These are phyloP conservation scores for Groenewaldozyma sp. DNA, from an alignment of 1,139 yeast species.

Conservation along the genomic window DNA sequence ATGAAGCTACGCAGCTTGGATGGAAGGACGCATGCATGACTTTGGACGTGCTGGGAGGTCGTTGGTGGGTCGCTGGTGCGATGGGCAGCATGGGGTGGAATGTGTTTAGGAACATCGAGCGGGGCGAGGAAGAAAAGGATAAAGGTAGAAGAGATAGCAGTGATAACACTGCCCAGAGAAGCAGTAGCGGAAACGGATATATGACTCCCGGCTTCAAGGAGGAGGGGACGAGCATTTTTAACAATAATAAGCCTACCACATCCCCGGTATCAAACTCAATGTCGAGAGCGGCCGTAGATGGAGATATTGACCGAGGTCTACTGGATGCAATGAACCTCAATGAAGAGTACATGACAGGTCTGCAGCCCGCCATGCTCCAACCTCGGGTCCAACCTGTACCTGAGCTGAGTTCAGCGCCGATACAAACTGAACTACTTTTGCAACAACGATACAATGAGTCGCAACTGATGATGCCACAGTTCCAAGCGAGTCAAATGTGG, in stretches of 20 bases:
- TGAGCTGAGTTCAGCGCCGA: neutral
- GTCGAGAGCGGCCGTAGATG: neutral
- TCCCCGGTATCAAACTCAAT: neutral
- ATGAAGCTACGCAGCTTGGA: conserved; percentile 21
- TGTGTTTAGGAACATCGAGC: conserved; percentile 23
- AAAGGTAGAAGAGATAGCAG: neutral
- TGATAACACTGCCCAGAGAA: neutral
- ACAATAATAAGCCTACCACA: no score
- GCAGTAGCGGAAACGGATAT: neutral
- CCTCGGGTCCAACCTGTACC: neutral
- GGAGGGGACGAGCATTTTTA: no score
- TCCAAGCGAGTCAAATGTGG: no score
- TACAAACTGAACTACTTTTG: no score
- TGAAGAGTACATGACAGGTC: neutral
- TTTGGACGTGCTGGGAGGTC: conserved; percentile 24
- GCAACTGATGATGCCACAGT: neutral
- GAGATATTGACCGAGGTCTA: neutral
- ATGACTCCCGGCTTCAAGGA: no score
- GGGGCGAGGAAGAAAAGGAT: conserved; percentile 11
- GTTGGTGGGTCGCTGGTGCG: conserved; percentile 33
- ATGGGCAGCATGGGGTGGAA: conserved; percentile 31
- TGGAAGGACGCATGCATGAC: conserved; percentile 26
- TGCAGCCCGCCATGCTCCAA: no score
- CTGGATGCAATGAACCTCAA: neutral
- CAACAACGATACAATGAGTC: no score